These are phyloP conservation scores for Ogataea trehaloabstinens DNA, from an alignment of 805 yeast genomes.

Conservation along the genomic window DNA sequence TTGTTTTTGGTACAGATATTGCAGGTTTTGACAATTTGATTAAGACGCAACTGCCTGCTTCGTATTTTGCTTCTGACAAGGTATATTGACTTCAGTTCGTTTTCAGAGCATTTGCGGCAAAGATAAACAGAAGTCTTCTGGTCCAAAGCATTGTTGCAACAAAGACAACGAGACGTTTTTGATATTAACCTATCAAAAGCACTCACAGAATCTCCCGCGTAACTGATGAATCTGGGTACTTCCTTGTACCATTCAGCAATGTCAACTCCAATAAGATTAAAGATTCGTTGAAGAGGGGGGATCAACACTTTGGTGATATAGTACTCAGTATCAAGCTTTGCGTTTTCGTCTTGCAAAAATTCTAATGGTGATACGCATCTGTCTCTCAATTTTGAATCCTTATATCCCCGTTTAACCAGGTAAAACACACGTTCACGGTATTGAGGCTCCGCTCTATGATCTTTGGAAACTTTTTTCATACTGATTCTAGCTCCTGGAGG, in stretches of 20 bases:
- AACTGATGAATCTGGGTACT: constrained; percentile 45
- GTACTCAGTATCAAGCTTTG: constrained; percentile 74
- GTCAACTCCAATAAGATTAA: constrained; percentile 81
- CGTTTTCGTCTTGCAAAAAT: constrained; percentile 41
- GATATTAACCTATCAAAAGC: constrained; percentile 20
- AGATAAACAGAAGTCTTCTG: constrained; percentile 16
- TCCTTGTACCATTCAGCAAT: constrained; percentile 72
- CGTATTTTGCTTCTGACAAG: constrained; percentile 30
- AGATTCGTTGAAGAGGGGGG: constrained; percentile 86
- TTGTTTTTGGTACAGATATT: constrained; percentile 32
- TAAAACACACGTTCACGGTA: constrained; percentile 87
- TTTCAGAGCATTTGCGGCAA: constrained; percentile 34
- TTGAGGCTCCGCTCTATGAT: constrained; percentile 78
- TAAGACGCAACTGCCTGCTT: constrained; percentile 26
- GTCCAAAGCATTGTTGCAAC: constrained; percentile 22
- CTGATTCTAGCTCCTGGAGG: constrained; percentile 94
- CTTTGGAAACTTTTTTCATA: constrained; percentile 57
- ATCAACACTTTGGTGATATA: constrained; percentile 80
- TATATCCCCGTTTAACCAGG: constrained; percentile 58
- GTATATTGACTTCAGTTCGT: constrained; percentile 37
- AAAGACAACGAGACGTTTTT: constrained; percentile 28
- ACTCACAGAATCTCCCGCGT: constrained; percentile 12
- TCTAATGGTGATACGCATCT: constrained; percentile 79
- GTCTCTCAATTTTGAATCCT: constrained; percentile 65
- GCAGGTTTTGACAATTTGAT: constrained; percentile 34